A percentile compares a stretch with the other conserved stretches of the same genome.
These are phyloP conservation scores for Populus hybrid DNA, from an alignment of 441 rosid genomes.

Conservation along the genomic window DNA sequence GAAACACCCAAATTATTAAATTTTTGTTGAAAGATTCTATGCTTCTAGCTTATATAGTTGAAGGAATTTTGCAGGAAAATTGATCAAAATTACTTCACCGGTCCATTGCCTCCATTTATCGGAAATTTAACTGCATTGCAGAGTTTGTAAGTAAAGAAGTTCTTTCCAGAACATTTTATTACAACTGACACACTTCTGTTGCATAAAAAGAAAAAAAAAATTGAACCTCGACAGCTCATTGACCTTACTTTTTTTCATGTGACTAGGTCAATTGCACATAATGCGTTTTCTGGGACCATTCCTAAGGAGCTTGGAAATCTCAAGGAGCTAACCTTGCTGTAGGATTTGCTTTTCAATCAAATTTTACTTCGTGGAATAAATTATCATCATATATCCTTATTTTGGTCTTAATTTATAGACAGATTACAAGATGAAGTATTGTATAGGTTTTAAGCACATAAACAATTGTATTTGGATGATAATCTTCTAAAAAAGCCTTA, in stretches of 20 bases:
- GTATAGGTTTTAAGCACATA: neutral
- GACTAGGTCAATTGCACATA: constrained; percentile 26
- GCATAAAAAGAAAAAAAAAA: neutral
- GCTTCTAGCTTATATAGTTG: neutral
- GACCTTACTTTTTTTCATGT: neutral
- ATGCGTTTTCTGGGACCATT: constrained; percentile 32
- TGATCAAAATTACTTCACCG: constrained; percentile 42
- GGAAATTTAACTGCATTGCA: constrained; percentile 38
- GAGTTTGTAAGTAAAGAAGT: constrained; percentile 26
- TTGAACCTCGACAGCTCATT: neutral
- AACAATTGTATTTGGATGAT: neutral
- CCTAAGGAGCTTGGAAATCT: constrained; percentile 38
- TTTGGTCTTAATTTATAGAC: neutral
- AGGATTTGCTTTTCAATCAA: constrained; percentile 11
- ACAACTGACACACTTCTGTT: neutral
- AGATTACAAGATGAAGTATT: neutral
- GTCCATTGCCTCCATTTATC: constrained; percentile 45
- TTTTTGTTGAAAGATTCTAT: neutral
- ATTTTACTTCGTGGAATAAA: neutral
- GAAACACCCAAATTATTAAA: neutral
- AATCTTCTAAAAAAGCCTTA: no score
- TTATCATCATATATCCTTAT: neutral
- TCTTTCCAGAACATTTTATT: neutral
- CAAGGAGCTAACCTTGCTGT: constrained; percentile 25
- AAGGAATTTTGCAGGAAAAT: constrained; percentile 21